Conservation (phyloP, 2,329 filamentous ascomycete species). For the Emericellopsis atlantica region DNA sequence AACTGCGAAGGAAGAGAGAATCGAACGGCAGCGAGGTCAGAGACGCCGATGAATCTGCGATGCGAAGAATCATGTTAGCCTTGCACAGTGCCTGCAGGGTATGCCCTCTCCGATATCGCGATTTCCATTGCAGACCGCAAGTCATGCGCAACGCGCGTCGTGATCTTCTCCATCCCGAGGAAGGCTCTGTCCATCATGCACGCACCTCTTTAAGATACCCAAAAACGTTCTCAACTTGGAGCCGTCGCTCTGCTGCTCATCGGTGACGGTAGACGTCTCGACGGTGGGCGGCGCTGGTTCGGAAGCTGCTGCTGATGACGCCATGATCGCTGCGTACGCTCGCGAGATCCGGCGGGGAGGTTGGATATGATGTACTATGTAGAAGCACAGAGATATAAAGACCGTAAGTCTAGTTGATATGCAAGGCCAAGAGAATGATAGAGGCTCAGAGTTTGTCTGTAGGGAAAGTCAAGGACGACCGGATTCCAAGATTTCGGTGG, state of each 20-base stretch:
- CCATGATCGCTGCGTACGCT: constrained; percentile 1
- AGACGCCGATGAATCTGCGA: constrained; percentile 80
- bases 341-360: background rate
- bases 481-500: background rate
- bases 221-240: constrained; percentile 86
- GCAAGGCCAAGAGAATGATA: background rate
- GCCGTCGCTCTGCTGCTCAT: constrained; percentile 55
- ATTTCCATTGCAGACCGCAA: background rate
- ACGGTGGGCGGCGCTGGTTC: constrained; percentile 11
- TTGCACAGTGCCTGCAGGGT: too few species aligned
- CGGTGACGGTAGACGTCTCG: constrained; percentile 15
- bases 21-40: constrained; percentile 88
- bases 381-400: too few species aligned
- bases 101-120: background rate
- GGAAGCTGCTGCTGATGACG: constrained; percentile 1
- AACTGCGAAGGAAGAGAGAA: constrained; percentile 95
- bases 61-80: too few species aligned
- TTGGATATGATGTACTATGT: too few species aligned
- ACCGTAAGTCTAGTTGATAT: background rate
- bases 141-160: background rate
- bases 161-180: background rate
- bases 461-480: background rate
- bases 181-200: constrained; percentile 3
- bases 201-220: constrained; percentile 77
- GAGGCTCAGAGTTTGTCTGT: background rate